phyloP scores from a whole-genome alignment of 306 rosid genomes.

The Dryas alaskensis region DNA sequence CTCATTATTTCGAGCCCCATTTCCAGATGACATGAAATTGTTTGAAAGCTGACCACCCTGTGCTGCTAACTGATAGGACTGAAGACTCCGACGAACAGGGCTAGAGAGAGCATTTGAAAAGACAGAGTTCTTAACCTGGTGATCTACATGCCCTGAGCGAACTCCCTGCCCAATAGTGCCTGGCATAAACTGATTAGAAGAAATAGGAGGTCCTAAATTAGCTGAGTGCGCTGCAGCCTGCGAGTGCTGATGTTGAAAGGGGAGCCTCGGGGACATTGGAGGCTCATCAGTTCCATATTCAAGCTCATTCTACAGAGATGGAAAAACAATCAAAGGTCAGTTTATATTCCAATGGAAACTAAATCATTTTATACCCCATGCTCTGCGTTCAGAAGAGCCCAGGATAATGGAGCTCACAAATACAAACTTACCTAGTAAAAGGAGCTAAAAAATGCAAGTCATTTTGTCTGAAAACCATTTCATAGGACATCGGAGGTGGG shows the following conservation, averaged over 20 bases:
- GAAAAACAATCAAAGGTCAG: conserved; percentile 10
- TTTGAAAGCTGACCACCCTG: conserved; percentile 48
- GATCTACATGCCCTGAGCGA: conserved; percentile 56
- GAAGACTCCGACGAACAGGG: conserved; percentile 69
- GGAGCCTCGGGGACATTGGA: conserved; percentile 61
- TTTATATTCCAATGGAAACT: no score
- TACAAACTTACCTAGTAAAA: no score
- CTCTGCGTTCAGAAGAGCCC: no score
- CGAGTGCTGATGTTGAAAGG: conserved; percentile 49
- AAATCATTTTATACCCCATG: no score
- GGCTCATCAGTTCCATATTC: conserved; percentile 61
- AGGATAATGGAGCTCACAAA: no score
- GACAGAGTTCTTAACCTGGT: conserved; percentile 55
- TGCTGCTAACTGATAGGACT: conserved; percentile 50
- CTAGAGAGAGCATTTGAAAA: conserved; percentile 73
- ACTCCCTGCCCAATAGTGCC: conserved; percentile 44
- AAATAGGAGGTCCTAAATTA: conserved; percentile 35
- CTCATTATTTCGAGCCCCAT: conserved; percentile 47
- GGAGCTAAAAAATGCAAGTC: no score
- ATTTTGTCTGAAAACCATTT: no score
- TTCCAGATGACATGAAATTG: conserved; percentile 41
- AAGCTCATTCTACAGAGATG: conserved; percentile 58
- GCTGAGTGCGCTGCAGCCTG: conserved; percentile 36
- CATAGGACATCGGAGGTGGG: no score
- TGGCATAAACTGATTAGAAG: conserved; percentile 37